Conservation (phyloP, 768 basidiomycete genomes). For the Termitomyces bulborhizus region DNA sequence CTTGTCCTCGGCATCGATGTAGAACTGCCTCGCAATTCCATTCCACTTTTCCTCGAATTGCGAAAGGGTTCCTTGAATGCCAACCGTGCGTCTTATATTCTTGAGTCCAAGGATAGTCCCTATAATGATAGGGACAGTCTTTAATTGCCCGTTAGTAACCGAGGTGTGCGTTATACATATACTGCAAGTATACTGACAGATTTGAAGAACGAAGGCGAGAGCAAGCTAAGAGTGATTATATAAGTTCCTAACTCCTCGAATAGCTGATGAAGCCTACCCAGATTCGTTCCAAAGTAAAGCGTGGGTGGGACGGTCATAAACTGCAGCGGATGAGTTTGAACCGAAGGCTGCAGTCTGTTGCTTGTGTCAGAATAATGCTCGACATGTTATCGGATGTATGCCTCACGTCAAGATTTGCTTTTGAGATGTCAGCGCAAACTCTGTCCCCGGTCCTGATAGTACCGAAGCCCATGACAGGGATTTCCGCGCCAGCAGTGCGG, state of each 20-base stretch:
- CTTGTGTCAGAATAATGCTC: neutral
- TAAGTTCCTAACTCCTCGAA: neutral
- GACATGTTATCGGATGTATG: neutral
- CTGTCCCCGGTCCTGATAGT: constrained; percentile 23
- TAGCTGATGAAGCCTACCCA: neutral
- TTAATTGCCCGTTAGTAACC: neutral
- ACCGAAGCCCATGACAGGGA: constrained; percentile 16
- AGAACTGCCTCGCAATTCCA: constrained; percentile 23
- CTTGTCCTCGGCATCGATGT: constrained; percentile 29
- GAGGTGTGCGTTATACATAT: neutral
- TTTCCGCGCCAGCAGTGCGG: constrained; percentile 26
- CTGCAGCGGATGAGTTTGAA: constrained; percentile 13
- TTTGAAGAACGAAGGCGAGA: constrained; percentile 35
- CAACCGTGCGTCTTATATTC: constrained; percentile 30
- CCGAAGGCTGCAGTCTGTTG: constrained; percentile 20
- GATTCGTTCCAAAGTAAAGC: neutral
- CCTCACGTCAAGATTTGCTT: constrained; percentile 37
- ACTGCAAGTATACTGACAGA: constrained; percentile 18
- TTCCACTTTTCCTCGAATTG: constrained; percentile 31
- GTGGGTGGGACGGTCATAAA: constrained; percentile 17
- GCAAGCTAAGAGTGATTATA: constrained; percentile 14
- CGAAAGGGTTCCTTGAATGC: constrained; percentile 31
- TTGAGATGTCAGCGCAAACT: constrained; percentile 29
- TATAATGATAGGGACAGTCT: constrained; percentile 41
- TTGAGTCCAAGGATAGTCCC: constrained; percentile 39